Evolutionary conservation across 179 eudicot species (phyloP).

Genomic region (Silene coronaria): DNA sequence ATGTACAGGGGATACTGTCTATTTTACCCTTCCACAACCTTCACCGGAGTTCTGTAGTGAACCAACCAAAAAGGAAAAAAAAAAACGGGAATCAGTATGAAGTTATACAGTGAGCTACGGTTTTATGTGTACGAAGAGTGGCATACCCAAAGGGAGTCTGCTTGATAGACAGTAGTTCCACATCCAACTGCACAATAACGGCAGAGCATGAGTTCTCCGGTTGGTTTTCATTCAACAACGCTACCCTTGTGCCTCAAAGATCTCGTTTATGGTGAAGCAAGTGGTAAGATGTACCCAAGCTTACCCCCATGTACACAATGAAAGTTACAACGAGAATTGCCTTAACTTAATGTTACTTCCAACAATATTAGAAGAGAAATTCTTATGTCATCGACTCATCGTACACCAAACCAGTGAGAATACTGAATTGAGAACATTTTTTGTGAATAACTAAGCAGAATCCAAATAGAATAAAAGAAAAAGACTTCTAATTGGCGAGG

Average conservation of each 20-base stretch:
- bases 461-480: too few species aligned
- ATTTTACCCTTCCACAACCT: conserved; percentile 65
- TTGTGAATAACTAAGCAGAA: too few species aligned
- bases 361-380: too few species aligned
- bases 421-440: too few species aligned
- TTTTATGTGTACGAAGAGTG: not conserved
- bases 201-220: not conserved
- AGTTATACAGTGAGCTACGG: not conserved
- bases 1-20: not conserved
- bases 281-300: not conserved
- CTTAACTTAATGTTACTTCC: not conserved
- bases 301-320: not conserved
- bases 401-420: too few species aligned
- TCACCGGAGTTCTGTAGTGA: conserved; percentile 57
- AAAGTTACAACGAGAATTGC: not conserved
- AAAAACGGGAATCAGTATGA: not conserved
- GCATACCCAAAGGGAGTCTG: conserved; percentile 82
- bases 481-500: too few species aligned
- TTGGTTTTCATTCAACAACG: not conserved
- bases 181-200: conserved; percentile 55
- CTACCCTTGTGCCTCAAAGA: not conserved
- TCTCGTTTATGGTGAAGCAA: not conserved
- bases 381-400: too few species aligned
- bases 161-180: conserved; percentile 78
- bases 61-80: not conserved